These are phyloP conservation scores for Talaromyces pinophilus DNA, from an alignment of 2,329 filamentous ascomycete genomes.

Conservation along the genomic window DNA sequence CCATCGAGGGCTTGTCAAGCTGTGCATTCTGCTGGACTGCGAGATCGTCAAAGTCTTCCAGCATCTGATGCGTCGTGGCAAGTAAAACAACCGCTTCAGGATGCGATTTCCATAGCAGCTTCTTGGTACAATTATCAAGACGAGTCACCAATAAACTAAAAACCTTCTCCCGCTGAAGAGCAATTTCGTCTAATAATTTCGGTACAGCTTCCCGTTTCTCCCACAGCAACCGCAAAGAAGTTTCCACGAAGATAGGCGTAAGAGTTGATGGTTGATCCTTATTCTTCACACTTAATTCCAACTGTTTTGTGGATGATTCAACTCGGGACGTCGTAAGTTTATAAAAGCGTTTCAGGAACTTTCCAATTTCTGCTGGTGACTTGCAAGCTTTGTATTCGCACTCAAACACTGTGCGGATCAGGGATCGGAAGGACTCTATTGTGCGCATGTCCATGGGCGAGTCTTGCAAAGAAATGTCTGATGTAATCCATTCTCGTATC, in stretches of 20 bases:
- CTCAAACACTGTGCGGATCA: slow-evolving; percentile 37
- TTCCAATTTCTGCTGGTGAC: not conserved
- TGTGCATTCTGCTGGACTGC: slow-evolving; percentile 34
- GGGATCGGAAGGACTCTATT: slow-evolving; percentile 41
- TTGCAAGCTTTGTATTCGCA: slow-evolving; percentile 12
- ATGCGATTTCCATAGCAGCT: slow-evolving; percentile 38
- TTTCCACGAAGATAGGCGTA: slow-evolving; percentile 39
- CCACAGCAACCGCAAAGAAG: slow-evolving; percentile 40
- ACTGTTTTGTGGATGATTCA: slow-evolving; percentile 32
- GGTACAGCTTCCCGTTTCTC: slow-evolving; percentile 32
- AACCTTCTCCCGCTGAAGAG: slow-evolving; percentile 36
- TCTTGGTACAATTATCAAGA: slow-evolving; percentile 39
- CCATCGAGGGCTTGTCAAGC: slow-evolving; percentile 38
- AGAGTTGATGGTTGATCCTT: slow-evolving; percentile 29
- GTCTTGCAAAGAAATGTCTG: slow-evolving; percentile 36
- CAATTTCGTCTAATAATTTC: slow-evolving; percentile 35
- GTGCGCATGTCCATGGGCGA: slow-evolving; percentile 37
- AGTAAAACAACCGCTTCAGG: slow-evolving; percentile 34
- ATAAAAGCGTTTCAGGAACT: slow-evolving; percentile 31
- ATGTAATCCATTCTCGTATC: slow-evolving; percentile 40
- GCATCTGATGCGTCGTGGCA: slow-evolving; percentile 40
- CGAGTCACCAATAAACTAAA: slow-evolving; percentile 39
- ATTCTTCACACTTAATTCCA: slow-evolving; percentile 36
- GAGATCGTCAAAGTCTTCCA: slow-evolving; percentile 45
- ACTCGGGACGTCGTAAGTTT: slow-evolving; percentile 39